A percentile compares a stretch with the other conserved stretches of the same genome.
Evolutionary conservation across 805 yeast species (phyloP).

Genomic region (Nakazawaea ernobii): DNA sequence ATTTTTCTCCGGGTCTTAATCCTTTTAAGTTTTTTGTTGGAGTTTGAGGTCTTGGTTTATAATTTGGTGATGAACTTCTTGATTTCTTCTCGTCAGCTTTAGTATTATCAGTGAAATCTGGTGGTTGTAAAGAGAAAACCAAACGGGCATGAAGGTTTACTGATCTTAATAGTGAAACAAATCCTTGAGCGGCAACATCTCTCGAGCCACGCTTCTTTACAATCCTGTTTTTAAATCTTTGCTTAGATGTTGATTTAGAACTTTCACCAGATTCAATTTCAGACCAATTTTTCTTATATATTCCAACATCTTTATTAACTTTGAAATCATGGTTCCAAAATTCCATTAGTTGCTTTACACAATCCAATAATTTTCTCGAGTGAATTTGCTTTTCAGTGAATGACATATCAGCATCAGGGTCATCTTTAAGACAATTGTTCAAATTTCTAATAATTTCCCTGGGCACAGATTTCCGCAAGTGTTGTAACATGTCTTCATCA

Average conservation of each 20-base stretch:
- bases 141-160: slow-evolving; percentile 68
- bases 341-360: slow-evolving; percentile 60
- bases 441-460: slow-evolving; percentile 38
- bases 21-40: slow-evolving; percentile 9
- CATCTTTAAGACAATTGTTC: slow-evolving; percentile 19
- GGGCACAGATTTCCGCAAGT: slow-evolving; percentile 44
- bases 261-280: slow-evolving; percentile 25
- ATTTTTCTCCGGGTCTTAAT: slow-evolving; percentile 21
- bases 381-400: slow-evolving; percentile 29
- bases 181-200: slow-evolving; percentile 84
- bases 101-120: slow-evolving; percentile 58
- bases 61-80: slow-evolving; percentile 3
- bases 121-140: slow-evolving; percentile 82
- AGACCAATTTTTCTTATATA: slow-evolving; percentile 41
- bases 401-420: slow-evolving; percentile 1
- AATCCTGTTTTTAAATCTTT: slow-evolving; percentile 37
- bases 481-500: slow-evolving; percentile 32
- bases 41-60: slow-evolving; percentile 5
- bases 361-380: slow-evolving; percentile 69
- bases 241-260: slow-evolving; percentile 8
- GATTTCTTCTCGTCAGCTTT: slow-evolving; percentile 15
- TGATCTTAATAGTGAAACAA: slow-evolving; percentile 68
- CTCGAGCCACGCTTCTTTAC: slow-evolving; percentile 53
- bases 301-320: slow-evolving; percentile 32
- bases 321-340: slow-evolving; percentile 55